Conservation (phyloP, 306 rosid genomes). For the Dalbergia oliveri region DNA sequence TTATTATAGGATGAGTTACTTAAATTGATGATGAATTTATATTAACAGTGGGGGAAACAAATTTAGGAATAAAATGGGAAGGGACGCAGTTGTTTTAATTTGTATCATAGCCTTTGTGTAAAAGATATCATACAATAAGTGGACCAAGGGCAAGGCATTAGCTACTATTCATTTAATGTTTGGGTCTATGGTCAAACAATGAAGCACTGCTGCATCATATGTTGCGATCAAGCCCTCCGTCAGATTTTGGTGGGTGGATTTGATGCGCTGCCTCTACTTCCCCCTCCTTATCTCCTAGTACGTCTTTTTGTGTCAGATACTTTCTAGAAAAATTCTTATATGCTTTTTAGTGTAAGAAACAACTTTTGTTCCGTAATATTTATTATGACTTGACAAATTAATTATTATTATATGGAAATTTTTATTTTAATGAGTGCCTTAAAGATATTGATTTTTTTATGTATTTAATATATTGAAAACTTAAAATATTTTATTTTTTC, state of each 20-base stretch:
- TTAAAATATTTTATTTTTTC: too few relatives aligned
- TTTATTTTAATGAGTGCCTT: too few relatives aligned
- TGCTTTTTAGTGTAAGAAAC: too few relatives aligned
- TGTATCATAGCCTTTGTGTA: slow-evolving; percentile 26
- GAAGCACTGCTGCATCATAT: not conserved
- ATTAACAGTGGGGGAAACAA: not conserved
- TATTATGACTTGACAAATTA: too few relatives aligned
- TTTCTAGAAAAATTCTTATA: too few relatives aligned
- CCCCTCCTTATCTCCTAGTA: too few relatives aligned
- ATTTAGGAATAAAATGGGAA: not conserved
- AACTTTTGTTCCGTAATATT: too few relatives aligned
- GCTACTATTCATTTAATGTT: slow-evolving; percentile 48
- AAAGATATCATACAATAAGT: slow-evolving; percentile 34
- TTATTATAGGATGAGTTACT: not conserved
- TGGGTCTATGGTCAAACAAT: slow-evolving; percentile 43
- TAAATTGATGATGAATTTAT: not conserved
- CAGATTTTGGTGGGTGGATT: not conserved
- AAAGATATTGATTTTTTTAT: too few relatives aligned
- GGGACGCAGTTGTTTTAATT: not conserved
- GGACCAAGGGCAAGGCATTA: slow-evolving; percentile 37
- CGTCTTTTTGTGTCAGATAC: too few relatives aligned
- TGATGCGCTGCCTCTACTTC: not conserved
- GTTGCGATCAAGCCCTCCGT: slow-evolving; percentile 2
- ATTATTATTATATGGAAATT: too few relatives aligned
- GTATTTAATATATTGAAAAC: too few relatives aligned